Evolutionary conservation across 257 asterid species (phyloP), one percentile per base, ranked within the genome.

Genomic region (Striga asiatica): DNA sequence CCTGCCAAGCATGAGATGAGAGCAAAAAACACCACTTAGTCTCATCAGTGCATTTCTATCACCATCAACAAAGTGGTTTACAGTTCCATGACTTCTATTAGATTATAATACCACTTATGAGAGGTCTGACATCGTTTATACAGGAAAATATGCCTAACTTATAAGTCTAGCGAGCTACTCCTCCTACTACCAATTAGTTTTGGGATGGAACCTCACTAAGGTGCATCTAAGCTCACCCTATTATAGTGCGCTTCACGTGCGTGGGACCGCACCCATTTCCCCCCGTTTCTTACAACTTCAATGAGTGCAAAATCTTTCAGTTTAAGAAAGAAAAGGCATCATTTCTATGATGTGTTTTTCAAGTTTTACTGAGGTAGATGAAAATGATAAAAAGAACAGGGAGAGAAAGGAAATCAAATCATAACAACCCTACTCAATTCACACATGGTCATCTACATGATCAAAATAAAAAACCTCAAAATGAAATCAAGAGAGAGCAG

Each of bases 1-100:
- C 97, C 95, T 89, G 89, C 70, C 53, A 65, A 70, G 56, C 27
- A n/a, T n/a, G 6, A 39, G 16, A 67, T 17, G 10, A 22, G 42
- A 43, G 56, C 13, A 34, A 56, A 50, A 11, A 18, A 25, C 12
- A 27, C 57, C 35, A 68, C 65, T 37, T 35, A 4, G 3, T 2
- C 7, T 2, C 3, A 27, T 27, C n/a, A n/a, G n/a, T 27, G 56
- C 51, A 34, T 8, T 43, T 41, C 29, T 13, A 47, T 9, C 20
- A 55, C 31, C 1, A 3, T 35, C 16, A 17, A 24, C 14, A 9
- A 3, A 27, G 32, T 27, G 3, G 32, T 27, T 27, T 27, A 2
- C 3, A 27, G 32, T 27, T 27, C 7, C 7, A 27, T 2, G 7
- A 27, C 7, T 27, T 27, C n/a, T 8, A 37, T 12, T 3, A 8